Evolutionary conservation across 169 alveolate genomes (phyloP).

Genomic region (Eimeria maxima): DNA sequence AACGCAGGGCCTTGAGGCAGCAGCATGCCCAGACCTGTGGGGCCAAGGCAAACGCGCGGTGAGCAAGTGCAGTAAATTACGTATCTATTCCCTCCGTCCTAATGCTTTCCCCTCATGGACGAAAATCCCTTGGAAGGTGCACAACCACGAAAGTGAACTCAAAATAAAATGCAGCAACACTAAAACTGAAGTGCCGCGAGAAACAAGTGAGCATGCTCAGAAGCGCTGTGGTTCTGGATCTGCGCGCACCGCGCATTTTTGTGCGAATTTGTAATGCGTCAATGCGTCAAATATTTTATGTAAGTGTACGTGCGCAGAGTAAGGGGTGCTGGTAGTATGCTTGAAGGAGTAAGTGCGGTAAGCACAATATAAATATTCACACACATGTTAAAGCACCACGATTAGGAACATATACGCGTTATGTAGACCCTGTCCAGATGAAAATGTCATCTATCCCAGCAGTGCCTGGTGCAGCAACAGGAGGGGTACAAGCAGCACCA

Average conservation of each 20-base stretch:
- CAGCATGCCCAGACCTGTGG: conserved; percentile 67
- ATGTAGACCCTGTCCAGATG: too few relatives aligned
- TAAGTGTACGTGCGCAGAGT: background rate
- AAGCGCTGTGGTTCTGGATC: background rate
- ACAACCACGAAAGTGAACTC: background rate
- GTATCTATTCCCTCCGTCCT: background rate
- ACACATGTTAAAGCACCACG: background rate
- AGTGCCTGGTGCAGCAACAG: background rate
- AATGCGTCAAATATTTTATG: background rate
- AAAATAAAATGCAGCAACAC: background rate
- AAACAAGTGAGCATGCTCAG: background rate
- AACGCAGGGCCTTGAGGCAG: conserved; percentile 75
- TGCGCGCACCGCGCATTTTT: background rate
- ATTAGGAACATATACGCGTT: background rate
- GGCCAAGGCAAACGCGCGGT: background rate
- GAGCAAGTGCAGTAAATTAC: background rate
- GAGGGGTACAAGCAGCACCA: background rate
- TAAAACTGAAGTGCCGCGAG: background rate
- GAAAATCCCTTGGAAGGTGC: background rate
- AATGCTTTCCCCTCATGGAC: background rate
- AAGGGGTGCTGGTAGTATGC: background rate
- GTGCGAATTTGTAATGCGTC: background rate
- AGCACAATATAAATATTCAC: background rate
- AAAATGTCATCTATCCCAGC: too few relatives aligned
- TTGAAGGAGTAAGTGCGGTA: background rate